Conservation (phyloP, 2,329 filamentous ascomycete species). For the Botrytis fragariae region DNA sequence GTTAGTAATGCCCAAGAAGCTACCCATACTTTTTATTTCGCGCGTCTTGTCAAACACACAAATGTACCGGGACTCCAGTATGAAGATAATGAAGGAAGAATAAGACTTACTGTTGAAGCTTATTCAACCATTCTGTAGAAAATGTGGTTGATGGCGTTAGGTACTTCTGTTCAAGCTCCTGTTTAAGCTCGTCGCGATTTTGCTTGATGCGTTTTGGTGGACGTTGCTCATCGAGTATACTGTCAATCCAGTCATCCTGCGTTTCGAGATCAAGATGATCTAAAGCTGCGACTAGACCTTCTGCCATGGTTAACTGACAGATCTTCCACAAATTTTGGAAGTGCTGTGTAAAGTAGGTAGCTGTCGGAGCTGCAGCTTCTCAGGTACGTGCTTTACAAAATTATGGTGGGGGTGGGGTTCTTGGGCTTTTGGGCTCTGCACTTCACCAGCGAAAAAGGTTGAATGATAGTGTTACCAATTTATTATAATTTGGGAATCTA, state of each 20-base stretch:
- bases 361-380: background rate
- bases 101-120: slow-evolving; percentile 67
- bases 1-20: slow-evolving; percentile 12
- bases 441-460: background rate
- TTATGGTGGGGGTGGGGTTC: slow-evolving; percentile 13
- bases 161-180: slow-evolving; percentile 71
- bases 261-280: slow-evolving; percentile 48
- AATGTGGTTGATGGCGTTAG: slow-evolving; percentile 78
- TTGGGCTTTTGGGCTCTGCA: background rate
- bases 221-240: slow-evolving; percentile 54
- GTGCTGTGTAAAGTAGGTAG: slow-evolving; percentile 4
- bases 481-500: background rate
- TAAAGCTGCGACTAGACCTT: slow-evolving; percentile 48
- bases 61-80: background rate
- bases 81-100: background rate
- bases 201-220: slow-evolving; percentile 50
- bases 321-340: background rate
- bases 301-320: slow-evolving; percentile 30
- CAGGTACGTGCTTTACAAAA: slow-evolving; percentile 1
- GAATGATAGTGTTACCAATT: background rate
- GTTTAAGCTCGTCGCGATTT: slow-evolving; percentile 63
- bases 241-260: slow-evolving; percentile 51
- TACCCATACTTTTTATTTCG: background rate
- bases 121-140: slow-evolving; percentile 81
- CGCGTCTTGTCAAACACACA: background rate